Evolutionary conservation across 306 rosid species (phyloP), one percentile per base, ranked within the genome.

Genomic region (Begonia masoniana): DNA sequence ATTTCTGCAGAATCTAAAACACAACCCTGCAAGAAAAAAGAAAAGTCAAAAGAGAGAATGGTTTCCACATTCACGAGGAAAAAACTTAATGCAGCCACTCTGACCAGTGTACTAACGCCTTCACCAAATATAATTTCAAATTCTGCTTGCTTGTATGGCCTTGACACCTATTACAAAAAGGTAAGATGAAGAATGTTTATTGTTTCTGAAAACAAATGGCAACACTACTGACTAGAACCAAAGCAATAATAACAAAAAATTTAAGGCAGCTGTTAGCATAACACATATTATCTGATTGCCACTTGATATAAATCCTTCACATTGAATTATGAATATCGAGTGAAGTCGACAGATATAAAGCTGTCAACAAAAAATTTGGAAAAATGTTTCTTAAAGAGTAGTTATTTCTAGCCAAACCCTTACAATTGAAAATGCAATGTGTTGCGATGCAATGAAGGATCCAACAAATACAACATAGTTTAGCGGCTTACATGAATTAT

Each of bases 101-200:
- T 69, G 14, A 91, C 97, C 95, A 81, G 71, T 71, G 82, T 75
- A 63, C 84, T 58, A 39, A 83, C 80, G 57, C 97, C 97, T 78
- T 91, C 97, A 47, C 97, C 97, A 64, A 91, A 91, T 51, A 86
- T 80, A 63, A 85, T 91, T 71, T 91, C 97, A 60, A 91, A 85
- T 60, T 91, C 97, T 49, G 97, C 97, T 70, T 83, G 74, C 75
- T 83, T 91, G 86, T 91, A 91, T 36, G 97, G 97, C 71, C 97
- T 82, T 47, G 97, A 91, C 19, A 91, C 97, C 97, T 91, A 74
- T 61, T 52, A 55, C 61, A 70, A 63, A 54, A 47, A 64, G 7
- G 23, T 54, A 48, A 52, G n/a, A 58, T 68, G 62, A 54, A 60
- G 63, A 55, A 64, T 51, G 56, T 47, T 46, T 65, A 42, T 10